Evolutionary conservation across 495 filamentous ascomycete species (phyloP), one percentile per base, ranked within the genome.

Genomic region (Neurospora sublineolata): DNA sequence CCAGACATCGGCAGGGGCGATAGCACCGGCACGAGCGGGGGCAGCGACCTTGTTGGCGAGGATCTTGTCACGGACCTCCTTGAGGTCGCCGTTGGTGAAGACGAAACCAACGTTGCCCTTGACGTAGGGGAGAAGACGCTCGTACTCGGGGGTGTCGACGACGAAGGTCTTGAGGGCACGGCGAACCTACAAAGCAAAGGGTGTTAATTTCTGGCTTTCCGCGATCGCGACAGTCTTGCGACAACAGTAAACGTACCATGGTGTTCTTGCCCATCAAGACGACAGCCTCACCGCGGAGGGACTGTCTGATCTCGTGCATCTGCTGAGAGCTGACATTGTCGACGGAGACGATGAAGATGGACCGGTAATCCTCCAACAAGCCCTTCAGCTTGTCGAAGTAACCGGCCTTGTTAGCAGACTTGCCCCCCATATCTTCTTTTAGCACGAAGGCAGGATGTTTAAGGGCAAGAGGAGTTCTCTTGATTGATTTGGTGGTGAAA

Each of bases 231-330:
- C 20, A 23, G 4, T 52, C 46, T 58, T 27, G 23, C 46, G 20
- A 27, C 46, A 58, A 1, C 3, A 9, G 18, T 4, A n/a, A n/a
- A 58, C 86, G 68, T 82, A 93, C 94, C 94, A 98, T 98, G 82
- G 94, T 98, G 88, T 99, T 99, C 90, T 99, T 99, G 80, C 95
- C 95, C 95, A 99, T 99, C 83, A 98, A 88, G 75, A 98, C 93
- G 76, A 97, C 90, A 84, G 88, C 94, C 81, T 96, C 85, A 44
- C 92, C 90, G 83, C 94, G 92, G 82, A 97, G 89, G 78, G 90
- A 84, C 77, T 89, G 85, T 84, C 95, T 91, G 83, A 98, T 98
- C 89, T 99, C 95, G 92, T 99, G 95, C 95, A 99, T 99, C 90
- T 99, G 95, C 90, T 99, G 95, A 71, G 95, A 99, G 82, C 90